A percentile compares a stretch with the other conserved stretches of the same genome.
These are phyloP conservation scores for Phytopythium delawarense DNA, from an alignment of 352 stramenopile genomes.

Conservation along the genomic window DNA sequence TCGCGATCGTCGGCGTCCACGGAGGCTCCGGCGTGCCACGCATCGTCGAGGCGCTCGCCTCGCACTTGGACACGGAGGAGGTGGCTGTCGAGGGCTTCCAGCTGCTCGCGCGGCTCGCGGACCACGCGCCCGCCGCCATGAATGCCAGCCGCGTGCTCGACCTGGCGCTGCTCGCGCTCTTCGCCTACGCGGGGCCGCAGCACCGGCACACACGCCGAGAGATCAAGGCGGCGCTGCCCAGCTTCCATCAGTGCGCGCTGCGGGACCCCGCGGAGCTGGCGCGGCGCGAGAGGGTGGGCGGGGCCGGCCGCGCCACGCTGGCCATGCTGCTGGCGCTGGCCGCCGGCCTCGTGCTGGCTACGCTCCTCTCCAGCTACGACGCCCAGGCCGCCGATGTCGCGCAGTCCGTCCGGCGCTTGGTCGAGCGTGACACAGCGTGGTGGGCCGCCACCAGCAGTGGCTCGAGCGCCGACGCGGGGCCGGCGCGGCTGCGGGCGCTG, in stretches of 20 bases:
- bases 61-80: conserved; percentile 68
- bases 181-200: conserved; percentile 53
- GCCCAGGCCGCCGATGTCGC: conserved; percentile 33
- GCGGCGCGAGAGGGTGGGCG: conserved; percentile 27
- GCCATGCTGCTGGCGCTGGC: conserved; percentile 42
- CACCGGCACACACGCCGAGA: conserved; percentile 62
- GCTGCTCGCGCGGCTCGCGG: conserved; percentile 47
- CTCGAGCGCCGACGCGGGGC: neutral
- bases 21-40: conserved; percentile 49
- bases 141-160: conserved; percentile 69
- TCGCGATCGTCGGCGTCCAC: conserved; percentile 42
- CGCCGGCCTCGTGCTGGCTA: conserved; percentile 40
- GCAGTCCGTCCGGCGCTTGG: conserved; percentile 17
- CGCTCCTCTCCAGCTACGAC: conserved; percentile 38
- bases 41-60: conserved; percentile 61
- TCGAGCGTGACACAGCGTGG: conserved; percentile 20
- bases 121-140: conserved; percentile 39
- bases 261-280: conserved; percentile 49
- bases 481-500: conserved; percentile 15
- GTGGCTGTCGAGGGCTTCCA: conserved; percentile 74
- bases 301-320: conserved; percentile 34
- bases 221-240: conserved; percentile 57
- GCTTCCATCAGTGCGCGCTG: conserved; percentile 69
- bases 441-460: conserved; percentile 3
- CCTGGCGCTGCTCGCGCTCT: conserved; percentile 64